Percentiles rank a stretch among this genome's conserved stretches.
Evolutionary conservation across 2,329 filamentous ascomycete genomes (phyloP).

Genomic region (Calonectria pseudoturangicola): DNA sequence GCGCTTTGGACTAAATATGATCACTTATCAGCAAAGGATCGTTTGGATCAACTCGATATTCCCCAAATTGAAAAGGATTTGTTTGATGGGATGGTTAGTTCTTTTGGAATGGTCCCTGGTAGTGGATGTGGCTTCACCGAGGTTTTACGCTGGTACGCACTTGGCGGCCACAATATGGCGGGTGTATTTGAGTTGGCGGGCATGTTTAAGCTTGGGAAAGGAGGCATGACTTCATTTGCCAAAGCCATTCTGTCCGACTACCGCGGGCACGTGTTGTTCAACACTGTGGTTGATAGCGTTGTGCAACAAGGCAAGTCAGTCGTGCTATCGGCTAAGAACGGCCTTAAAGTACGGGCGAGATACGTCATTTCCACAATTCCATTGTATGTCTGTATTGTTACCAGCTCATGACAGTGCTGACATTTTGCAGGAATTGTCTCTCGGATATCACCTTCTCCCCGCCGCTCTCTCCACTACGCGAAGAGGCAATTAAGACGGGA

Average conservation of each 20-base stretch:
- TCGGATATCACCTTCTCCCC: constrained; percentile 19
- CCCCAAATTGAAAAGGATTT: constrained; percentile 44
- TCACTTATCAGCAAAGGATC: constrained; percentile 53
- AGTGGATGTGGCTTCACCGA: constrained; percentile 39
- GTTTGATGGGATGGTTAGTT: constrained; percentile 43
- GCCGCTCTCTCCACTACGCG: constrained; percentile 5
- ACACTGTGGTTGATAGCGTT: constrained; percentile 29
- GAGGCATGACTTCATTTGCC: constrained; percentile 46
- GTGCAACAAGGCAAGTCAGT: constrained; percentile 8
- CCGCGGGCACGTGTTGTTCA: constrained; percentile 35
- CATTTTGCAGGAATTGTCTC: constrained; percentile 27
- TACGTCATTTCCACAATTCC: constrained; percentile 45
- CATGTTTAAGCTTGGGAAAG: constrained; percentile 45
- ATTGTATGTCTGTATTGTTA: constrained; percentile 25
- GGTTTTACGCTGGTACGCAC: constrained; percentile 46
- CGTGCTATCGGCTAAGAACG: constrained; percentile 28
- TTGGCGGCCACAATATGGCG: constrained; percentile 41
- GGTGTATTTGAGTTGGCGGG: constrained; percentile 38
- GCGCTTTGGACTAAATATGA: constrained; percentile 53
- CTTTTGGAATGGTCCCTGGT: constrained; percentile 38
- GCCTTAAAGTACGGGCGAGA: constrained; percentile 19
- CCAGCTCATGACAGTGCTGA: not conserved
- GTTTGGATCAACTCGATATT: constrained; percentile 54
- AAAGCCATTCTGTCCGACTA: constrained; percentile 32
- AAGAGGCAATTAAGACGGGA: constrained; percentile 23